These are phyloP conservation scores for Debaryomycetaceae sp. DNA, from an alignment of 1,139 yeast species.

Conservation along the genomic window DNA sequence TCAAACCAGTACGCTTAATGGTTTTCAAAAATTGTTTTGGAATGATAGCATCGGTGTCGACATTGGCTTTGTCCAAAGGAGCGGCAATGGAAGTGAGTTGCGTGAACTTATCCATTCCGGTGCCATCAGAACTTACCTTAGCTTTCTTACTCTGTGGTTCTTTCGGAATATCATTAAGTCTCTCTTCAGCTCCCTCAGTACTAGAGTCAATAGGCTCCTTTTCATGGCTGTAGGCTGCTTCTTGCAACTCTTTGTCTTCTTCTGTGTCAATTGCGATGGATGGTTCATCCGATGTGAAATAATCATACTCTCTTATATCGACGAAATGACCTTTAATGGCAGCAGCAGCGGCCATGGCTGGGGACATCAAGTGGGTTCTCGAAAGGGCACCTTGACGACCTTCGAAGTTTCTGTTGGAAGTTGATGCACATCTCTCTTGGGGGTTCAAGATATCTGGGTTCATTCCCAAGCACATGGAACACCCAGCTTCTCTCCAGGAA, in stretches of 20 bases:
- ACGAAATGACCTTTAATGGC: conserved; percentile 88
- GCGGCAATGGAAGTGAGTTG: conserved; percentile 85
- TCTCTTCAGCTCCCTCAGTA: conserved; percentile 41
- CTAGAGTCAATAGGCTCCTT: conserved; percentile 49
- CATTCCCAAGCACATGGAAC: conserved; percentile 99
- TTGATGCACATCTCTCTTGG: conserved; percentile 96
- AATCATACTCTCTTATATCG: conserved; percentile 81
- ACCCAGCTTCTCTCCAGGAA: conserved; percentile 99
- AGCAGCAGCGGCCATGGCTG: conserved; percentile 99
- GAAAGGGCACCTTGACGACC: conserved; percentile 98
- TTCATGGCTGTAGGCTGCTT: conserved; percentile 69
- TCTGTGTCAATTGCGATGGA: conserved; percentile 53
- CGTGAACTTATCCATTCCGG: conserved; percentile 74
- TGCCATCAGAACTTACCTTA: conserved; percentile 22
- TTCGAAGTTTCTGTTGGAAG: conserved; percentile 97
- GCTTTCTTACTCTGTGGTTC: conserved; percentile 33
- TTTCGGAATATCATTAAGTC: conserved; percentile 56
- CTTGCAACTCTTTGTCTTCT: conserved; percentile 59
- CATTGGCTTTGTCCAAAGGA: conserved; percentile 89
- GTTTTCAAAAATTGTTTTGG: conserved; percentile 98
- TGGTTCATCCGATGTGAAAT: conserved; percentile 59
- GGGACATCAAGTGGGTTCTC: conserved; percentile 97
- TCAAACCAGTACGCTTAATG: conserved; percentile 92
- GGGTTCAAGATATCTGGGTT: conserved; percentile 96
- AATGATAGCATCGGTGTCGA: conserved; percentile 96